A percentile compares a stretch with the other conserved stretches of the same genome.
Evolutionary conservation across 1,139 yeast species (phyloP).

Genomic region (Candida tunisiensis): DNA sequence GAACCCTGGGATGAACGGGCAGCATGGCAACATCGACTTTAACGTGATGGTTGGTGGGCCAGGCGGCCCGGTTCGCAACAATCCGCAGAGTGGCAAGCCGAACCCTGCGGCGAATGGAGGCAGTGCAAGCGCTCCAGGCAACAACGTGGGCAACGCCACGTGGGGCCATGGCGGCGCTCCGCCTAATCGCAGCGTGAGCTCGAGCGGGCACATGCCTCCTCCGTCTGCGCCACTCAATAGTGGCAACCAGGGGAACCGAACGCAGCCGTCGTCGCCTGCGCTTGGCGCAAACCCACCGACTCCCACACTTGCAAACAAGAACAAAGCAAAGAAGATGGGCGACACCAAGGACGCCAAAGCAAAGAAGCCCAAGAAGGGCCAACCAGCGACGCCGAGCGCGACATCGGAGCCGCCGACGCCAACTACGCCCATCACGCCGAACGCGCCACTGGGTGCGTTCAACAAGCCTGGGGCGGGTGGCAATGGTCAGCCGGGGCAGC

Average conservation of each 20-base stretch:
- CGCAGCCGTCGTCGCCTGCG: constrained; percentile 26
- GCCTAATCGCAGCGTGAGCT: constrained; percentile 4
- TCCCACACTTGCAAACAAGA: constrained; percentile 17
- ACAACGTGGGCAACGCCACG: constrained; percentile 10
- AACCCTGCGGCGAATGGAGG: not conserved
- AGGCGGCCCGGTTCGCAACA: constrained; percentile 2
- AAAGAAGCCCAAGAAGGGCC: constrained; percentile 9
- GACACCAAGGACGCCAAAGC: constrained; percentile 10
- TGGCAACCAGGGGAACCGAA: constrained; percentile 26
- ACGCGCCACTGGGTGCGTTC: constrained; percentile 5
- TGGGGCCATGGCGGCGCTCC: constrained; percentile 4
- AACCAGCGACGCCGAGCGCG: constrained; percentile 15
- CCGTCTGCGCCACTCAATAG: constrained; percentile 7
- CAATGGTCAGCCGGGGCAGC: constrained; percentile 6
- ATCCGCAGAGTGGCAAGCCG: constrained; percentile 1
- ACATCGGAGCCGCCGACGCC: constrained; percentile 23
- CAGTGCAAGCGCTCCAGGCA: constrained; percentile 5
- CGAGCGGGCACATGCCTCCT: constrained; percentile 4
- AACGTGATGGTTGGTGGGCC: constrained; percentile 1
- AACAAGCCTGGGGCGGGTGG: constrained; percentile 1
- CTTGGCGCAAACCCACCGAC: constrained; percentile 23
- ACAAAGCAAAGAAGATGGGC: constrained; percentile 23
- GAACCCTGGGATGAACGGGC: no score
- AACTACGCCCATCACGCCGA: constrained; percentile 22
- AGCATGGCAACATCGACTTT: not conserved